Percentiles rank a stretch among this genome's conserved stretches.
Evolutionary conservation across 73 alveolate species (phyloP).

Genomic region (Effrenium voratum): DNA sequence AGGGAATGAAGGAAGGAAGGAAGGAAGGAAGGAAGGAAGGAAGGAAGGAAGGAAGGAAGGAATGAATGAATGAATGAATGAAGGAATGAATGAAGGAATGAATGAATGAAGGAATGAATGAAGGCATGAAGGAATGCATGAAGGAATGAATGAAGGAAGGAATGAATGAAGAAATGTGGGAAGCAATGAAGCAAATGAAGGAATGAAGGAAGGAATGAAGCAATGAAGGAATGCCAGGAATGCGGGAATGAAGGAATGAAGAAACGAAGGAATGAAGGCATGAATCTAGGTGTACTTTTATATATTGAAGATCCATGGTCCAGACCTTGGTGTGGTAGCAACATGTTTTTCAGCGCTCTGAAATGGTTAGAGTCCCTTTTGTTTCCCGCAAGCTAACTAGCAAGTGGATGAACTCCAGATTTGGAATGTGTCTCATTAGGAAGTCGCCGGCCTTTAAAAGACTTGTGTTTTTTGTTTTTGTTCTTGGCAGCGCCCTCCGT

Average conservation of each 20-base stretch:
- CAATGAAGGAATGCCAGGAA: not conserved
- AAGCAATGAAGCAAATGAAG: not conserved
- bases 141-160: constrained; percentile 75
- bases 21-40: constrained; percentile 21
- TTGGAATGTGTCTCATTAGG: too few species aligned
- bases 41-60: constrained; percentile 46
- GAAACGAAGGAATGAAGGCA: not conserved
- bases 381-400: too few species aligned
- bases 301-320: too few species aligned
- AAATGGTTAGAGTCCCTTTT: too few species aligned
- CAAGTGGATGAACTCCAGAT: too few species aligned
- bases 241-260: not conserved
- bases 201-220: not conserved
- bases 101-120: constrained; percentile 64
- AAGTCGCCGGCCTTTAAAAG: too few species aligned
- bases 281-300: not conserved
- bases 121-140: constrained; percentile 77
- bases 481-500: too few species aligned
- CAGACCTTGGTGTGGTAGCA: too few species aligned
- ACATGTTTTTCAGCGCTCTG: too few species aligned
- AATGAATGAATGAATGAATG: not conserved
- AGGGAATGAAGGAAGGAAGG: constrained; percentile 19
- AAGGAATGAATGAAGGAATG: constrained; percentile 53
- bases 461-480: too few species aligned
- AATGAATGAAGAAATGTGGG: not conserved